phyloP scores from a whole-genome alignment of 495 filamentous ascomycete genomes.

The Extremus antarcticus region DNA sequence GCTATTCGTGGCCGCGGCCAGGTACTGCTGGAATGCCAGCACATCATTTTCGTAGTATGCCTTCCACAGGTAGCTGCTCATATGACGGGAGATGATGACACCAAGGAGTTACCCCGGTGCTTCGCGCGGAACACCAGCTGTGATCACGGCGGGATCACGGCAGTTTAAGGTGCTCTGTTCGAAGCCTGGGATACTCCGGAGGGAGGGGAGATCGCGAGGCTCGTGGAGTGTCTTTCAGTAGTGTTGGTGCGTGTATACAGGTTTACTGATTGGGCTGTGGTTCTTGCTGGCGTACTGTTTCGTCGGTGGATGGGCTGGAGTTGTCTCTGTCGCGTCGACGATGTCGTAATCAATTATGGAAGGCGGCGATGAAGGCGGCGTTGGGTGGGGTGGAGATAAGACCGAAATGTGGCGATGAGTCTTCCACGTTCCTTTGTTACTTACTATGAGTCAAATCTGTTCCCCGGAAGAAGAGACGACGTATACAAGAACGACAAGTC shows the following conservation, averaged over 20 bases:
- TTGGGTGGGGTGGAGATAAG: not conserved
- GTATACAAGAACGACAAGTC: not conserved
- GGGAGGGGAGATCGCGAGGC: not conserved
- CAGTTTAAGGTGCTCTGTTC: slow-evolving; percentile 53
- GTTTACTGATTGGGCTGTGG: not conserved
- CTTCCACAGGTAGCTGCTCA: slow-evolving; percentile 95
- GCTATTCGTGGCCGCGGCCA: slow-evolving; percentile 44
- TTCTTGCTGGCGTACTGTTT: not conserved
- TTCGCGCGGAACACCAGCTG: slow-evolving; percentile 66
- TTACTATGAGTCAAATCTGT: not conserved
- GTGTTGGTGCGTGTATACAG: not conserved
- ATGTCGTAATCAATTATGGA: not conserved
- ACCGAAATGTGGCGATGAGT: not conserved
- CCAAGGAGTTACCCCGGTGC: slow-evolving; percentile 41
- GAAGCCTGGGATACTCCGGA: slow-evolving; percentile 26
- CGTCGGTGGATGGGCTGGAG: not conserved
- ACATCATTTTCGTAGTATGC: slow-evolving; percentile 93
- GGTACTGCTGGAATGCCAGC: slow-evolving; percentile 73
- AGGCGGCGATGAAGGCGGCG: no score
- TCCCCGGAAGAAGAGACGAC: not conserved
- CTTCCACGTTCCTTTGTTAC: not conserved
- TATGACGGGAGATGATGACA: slow-evolving; percentile 48
- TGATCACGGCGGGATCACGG: slow-evolving; percentile 76
- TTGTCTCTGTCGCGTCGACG: not conserved
- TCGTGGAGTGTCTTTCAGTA: not conserved